A percentile compares a stretch with the other conserved stretches of the same genome.
Conservation (phyloP, 2,329 filamentous ascomycete species). For the Albophoma yamanashiensis region DNA sequence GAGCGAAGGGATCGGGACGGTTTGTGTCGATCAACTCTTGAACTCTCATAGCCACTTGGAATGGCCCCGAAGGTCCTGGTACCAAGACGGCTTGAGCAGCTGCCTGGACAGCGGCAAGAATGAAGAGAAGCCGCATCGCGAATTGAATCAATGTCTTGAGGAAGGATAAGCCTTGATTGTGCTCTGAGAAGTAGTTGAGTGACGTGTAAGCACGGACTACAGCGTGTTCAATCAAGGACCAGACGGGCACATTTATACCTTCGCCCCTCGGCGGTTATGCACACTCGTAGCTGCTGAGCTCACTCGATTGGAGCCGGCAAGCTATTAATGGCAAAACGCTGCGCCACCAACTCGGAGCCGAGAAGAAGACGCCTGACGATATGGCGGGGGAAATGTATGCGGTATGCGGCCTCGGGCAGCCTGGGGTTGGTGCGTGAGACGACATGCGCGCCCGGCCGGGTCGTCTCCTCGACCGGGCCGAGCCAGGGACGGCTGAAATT, state of each 20-base stretch:
- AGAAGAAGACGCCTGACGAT: background rate
- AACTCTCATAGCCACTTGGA: slow-evolving; percentile 4
- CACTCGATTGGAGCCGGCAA: background rate
- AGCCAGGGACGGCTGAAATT: no score
- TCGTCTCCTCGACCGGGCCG: no score
- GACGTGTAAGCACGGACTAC: background rate
- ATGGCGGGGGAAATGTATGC: background rate
- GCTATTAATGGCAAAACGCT: background rate
- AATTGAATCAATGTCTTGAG: background rate
- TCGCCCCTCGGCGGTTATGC: background rate
- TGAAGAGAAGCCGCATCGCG: background rate
- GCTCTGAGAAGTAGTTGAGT: background rate
- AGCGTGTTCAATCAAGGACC: background rate
- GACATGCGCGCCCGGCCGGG: background rate
- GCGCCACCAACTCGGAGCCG: background rate
- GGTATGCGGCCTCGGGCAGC: background rate
- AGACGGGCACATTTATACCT: background rate
- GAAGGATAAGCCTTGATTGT: background rate
- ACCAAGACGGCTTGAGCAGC: slow-evolving; percentile 4
- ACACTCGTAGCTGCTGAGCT: background rate
- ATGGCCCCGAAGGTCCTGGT: slow-evolving; percentile 1
- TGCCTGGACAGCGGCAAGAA: background rate
- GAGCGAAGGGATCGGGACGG: slow-evolving; percentile 10
- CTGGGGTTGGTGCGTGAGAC: background rate
- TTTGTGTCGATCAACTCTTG: slow-evolving; percentile 8